A percentile compares a stretch with the other conserved stretches of the same genome.
Evolutionary conservation across 176 grass and related monocot species (phyloP).

Genomic region (Juncus inflexus): DNA sequence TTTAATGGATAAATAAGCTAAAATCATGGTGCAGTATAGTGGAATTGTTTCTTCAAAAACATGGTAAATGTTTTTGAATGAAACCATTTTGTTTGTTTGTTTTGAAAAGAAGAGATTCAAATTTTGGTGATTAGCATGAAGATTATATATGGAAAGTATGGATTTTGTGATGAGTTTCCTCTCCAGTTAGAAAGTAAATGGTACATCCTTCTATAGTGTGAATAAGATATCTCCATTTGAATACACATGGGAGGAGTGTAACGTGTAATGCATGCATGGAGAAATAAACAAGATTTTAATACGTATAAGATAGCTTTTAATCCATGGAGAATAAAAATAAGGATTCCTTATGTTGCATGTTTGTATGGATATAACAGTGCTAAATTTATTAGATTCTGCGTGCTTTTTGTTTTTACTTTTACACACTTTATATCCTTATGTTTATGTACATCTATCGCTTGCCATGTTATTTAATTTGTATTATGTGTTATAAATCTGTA

Average conservation of each 20-base stretch:
- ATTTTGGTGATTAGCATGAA: conserved; percentile 25
- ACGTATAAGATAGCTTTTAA: too few relatives aligned
- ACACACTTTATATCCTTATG: neutral
- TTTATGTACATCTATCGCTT: neutral
- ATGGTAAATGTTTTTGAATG: conserved; percentile 63
- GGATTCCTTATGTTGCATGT: conserved; percentile 23
- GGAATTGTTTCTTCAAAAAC: conserved; percentile 72
- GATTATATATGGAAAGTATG: conserved; percentile 24
- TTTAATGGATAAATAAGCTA: conserved; percentile 90
- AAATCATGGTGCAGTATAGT: conserved; percentile 75
- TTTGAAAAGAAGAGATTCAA: conserved; percentile 38
- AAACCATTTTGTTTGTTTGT: conserved; percentile 55
- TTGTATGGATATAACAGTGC: conserved; percentile 1
- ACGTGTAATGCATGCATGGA: too few relatives aligned
- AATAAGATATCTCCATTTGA: too few relatives aligned
- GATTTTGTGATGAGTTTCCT: conserved; percentile 9
- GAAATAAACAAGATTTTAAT: too few relatives aligned
- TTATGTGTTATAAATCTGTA: neutral
- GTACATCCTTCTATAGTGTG: neutral
- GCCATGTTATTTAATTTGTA: neutral
- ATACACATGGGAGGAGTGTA: too few relatives aligned
- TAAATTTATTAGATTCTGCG: conserved; percentile 27
- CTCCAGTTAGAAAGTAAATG: neutral
- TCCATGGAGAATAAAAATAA: neutral
- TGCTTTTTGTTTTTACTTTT: conserved; percentile 14